Evolutionary conservation across 169 alveolate species (phyloP), one percentile per base, ranked within the genome.

Genomic region (Cryptosporidium bovis): DNA sequence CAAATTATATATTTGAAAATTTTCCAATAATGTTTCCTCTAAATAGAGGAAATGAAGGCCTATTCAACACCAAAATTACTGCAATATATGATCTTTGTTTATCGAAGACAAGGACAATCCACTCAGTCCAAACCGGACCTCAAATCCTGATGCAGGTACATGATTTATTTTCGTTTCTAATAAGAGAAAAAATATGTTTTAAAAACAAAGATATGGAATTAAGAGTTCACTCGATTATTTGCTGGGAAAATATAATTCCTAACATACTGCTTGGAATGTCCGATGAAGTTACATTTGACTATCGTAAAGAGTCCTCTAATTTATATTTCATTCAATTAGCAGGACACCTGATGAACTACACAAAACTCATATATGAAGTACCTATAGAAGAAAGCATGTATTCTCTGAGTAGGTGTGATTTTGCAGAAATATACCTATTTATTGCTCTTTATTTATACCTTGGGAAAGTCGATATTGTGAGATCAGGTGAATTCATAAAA

Each of bases 401-500:
- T 2, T 2, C 27, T 24, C 16, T 58, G 1, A 24, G 50, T 18
- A 62, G 40, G 53, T 27, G 24, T n/a, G 66, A 60, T 51, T 2
- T 60, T 60, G 69, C 87, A 8, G 87, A 77, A 50, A 10, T 48
- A 13, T 62, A 62, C 33, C 40, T 77, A 60, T 77, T 77, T 48
- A 18, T 77, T 20, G 44, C 65, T 27, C n/a, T 77, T 18, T 77
- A 77, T 40, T 44, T 71, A 0, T 77, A 60, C 24, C 58, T 33
- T 46, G 71, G 71, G 10, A 60, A 27, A 20, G 64, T 24, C 18
- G 87, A 77, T 56, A 34, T 29, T 6, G 44, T 44, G n/a, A 58
- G n/a, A 62, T 51, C 58, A 7, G 13, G 53, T 20, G 71, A 77
- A 27, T 62, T 44, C 10, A n/a, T 77, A 12, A 18, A 15, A 50